These are phyloP conservation scores for Aspergillus phoenicis DNA, from an alignment of 2,329 filamentous ascomycete species.

Conservation along the genomic window DNA sequence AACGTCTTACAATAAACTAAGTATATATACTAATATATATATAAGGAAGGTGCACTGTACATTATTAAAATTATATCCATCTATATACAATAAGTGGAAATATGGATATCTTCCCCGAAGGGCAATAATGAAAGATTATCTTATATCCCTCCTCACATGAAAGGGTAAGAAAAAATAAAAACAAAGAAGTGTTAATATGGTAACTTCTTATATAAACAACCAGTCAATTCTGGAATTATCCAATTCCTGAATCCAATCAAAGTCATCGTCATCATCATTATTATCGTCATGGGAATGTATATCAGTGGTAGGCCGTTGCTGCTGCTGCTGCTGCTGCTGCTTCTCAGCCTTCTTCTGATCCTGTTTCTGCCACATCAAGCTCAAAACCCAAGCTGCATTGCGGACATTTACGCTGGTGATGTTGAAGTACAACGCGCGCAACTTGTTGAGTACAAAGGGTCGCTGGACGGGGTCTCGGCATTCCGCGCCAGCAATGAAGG, in stretches of 20 bases:
- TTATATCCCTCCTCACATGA: too few relatives aligned
- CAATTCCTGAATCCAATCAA: conserved; percentile 46
- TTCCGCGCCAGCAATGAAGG: conserved; percentile 48
- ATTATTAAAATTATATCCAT: too few relatives aligned
- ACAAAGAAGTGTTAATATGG: neutral
- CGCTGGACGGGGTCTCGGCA: conserved; percentile 37
- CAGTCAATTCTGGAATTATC: conserved; percentile 44
- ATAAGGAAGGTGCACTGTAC: too few relatives aligned
- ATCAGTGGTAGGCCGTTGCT: neutral
- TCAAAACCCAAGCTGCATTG: conserved; percentile 44
- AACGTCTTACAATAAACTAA: too few relatives aligned
- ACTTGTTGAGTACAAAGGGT: conserved; percentile 35
- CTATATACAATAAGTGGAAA: too few relatives aligned
- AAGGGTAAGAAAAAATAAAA: neutral
- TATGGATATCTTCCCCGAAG: too few relatives aligned
- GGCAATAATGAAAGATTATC: too few relatives aligned
- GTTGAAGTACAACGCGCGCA: conserved; percentile 38
- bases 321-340: neutral
- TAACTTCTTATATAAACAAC: conserved; percentile 39
- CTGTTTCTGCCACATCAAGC: conserved; percentile 45
- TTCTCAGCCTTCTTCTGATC: conserved; percentile 32
- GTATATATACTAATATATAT: too few relatives aligned
- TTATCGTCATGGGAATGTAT: conserved; percentile 16
- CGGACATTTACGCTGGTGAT: conserved; percentile 43
- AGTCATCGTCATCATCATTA: conserved; percentile 34